Conservation (phyloP, 2,329 filamentous ascomycete species). For the Penicillium sp. region DNA sequence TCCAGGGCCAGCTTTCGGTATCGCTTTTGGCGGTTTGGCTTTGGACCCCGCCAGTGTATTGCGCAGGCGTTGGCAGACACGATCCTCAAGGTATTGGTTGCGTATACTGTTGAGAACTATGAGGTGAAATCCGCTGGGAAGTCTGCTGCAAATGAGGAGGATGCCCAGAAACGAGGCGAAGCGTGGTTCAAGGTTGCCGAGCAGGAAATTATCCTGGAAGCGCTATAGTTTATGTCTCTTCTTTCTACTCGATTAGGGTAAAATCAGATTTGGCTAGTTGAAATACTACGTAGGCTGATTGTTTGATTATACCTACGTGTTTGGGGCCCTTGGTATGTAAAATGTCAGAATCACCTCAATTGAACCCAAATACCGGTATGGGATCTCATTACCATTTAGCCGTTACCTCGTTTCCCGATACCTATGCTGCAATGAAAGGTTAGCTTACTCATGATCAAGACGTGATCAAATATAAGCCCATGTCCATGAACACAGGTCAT, state of each 20-base stretch:
- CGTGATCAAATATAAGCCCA: too few species aligned
- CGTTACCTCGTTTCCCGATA: too few species aligned
- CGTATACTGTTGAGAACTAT: not conserved
- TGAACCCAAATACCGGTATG: too few species aligned
- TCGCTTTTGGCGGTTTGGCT: slow-evolving; percentile 7
- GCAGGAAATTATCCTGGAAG: not conserved
- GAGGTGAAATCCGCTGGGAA: not conserved
- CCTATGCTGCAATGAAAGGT: too few species aligned
- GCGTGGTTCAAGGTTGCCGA: not conserved
- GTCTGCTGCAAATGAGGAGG: not conserved
- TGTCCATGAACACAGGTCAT: too few species aligned
- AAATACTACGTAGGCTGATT: too few species aligned
- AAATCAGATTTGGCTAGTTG: not conserved
- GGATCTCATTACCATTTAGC: too few species aligned
- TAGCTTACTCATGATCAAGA: too few species aligned
- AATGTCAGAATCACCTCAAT: too few species aligned
- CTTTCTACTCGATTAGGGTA: not conserved
- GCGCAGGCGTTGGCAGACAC: slow-evolving; percentile 2
- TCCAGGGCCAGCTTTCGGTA: slow-evolving; percentile 1
- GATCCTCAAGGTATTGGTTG: not conserved
- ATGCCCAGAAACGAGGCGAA: not conserved
- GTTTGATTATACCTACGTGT: not conserved
- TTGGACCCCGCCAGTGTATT: slow-evolving; percentile 7
- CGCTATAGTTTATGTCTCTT: not conserved
- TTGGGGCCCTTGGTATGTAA: too few species aligned